A percentile compares a stretch with the other conserved stretches of the same genome.
Conservation (phyloP, 129 eudicot species). For the Calendula officinalis region DNA sequence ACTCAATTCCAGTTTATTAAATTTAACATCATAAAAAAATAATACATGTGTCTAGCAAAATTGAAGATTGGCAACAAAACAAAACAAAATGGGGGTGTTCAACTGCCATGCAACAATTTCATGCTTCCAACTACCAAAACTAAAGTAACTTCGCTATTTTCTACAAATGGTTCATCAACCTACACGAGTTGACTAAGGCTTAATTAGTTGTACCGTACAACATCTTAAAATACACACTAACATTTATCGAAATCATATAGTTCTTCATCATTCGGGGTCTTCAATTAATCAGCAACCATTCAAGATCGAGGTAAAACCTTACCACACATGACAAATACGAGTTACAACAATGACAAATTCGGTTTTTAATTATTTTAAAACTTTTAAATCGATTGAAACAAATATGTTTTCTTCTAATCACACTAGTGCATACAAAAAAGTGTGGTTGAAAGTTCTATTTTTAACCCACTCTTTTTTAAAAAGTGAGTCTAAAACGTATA, state of each 20-base stretch:
- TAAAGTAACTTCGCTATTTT: background rate
- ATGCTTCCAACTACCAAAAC: constrained; percentile 29
- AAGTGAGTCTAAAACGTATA: no score
- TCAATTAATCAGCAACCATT: background rate
- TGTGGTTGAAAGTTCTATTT: no score
- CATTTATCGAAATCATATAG: background rate
- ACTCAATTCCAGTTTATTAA: no score
- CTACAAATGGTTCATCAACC: constrained; percentile 37
- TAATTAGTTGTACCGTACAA: constrained; percentile 14
- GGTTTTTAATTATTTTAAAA: background rate
- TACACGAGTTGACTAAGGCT: constrained; percentile 29
- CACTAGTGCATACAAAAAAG: no score
- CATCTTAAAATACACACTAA: background rate
- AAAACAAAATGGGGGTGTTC: constrained; percentile 21
- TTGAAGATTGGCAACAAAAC: background rate
- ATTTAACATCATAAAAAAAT: no score
- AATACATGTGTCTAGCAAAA: no score
- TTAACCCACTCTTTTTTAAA: no score
- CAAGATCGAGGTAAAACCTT: background rate
- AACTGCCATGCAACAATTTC: constrained; percentile 32
- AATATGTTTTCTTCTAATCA: no score
- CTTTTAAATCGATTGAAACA: background rate
- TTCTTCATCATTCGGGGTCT: background rate
- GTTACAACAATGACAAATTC: background rate
- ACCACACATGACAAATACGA: background rate